Base-by-base conservation (phyloP, 768 basidiomycete species). In the Leccinum fibrillosum region DNA sequence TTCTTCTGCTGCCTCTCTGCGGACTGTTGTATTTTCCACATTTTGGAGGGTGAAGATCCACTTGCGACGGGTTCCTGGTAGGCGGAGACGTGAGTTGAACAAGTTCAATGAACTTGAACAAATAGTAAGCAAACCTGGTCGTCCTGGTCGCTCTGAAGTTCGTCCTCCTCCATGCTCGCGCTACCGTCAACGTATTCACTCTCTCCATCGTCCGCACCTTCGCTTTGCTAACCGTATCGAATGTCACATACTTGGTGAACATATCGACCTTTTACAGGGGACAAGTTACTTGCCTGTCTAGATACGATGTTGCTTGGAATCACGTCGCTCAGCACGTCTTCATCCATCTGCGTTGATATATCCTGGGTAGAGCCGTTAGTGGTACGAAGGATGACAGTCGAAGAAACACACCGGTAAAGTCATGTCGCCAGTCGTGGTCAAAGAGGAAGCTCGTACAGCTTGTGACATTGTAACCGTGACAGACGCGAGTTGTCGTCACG, bases 261-360 rank as follows among this genome's bases (percentile, higher is more conserved):
- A 45, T 55, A n/a, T 54, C 55, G 53, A 62, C 10, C 13, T 25
- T 19, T 17, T 15, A 26, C 32, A 44, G 56, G 54, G 49, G 35
- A 23, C 13, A 49, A 10, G 12, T 26, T 39, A 70, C 79, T 57
- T 66, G 89, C 92, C 78, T 92, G 89, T 67, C 94, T 84, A 55
- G 92, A 94, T 49, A 94, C 87, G 62, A 95, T 92, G 69, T 93
- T 92, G 71, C 88, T 90, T 2, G 94, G 94, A 8, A 96, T 86
- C 57, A 95, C 84, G 71, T 96, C 94, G 66, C 90, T 92, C 60
- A 97, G 80, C 52, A 92, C 87, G 72, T 95, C 94, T 54, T 94
- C 93, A 12, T 85, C 84, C 66, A 76, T 77, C 9, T 60, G 64
- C 1, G 21, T 54, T 21, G 57, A 42, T 4, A 35, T 47, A 32